phyloP scores from a whole-genome alignment of 1,284 basidiomycete genomes.

The Hypsizygus ulmarius region DNA sequence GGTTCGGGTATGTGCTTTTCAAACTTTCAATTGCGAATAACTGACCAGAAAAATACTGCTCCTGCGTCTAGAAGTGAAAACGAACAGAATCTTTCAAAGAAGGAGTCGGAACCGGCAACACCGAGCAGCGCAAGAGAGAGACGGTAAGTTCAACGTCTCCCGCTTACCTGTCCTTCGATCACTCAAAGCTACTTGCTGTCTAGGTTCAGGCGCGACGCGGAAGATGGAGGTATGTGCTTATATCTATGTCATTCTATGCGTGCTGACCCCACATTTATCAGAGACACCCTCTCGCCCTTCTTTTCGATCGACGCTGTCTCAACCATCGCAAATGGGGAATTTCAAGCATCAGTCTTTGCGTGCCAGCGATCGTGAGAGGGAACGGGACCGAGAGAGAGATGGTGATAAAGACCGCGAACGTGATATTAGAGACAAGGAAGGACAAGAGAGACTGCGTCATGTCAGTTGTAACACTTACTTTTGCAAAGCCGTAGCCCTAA shows the following conservation, averaged over 20 bases:
- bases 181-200: slow-evolving; percentile 20
- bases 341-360: slow-evolving; percentile 83
- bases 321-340: slow-evolving; percentile 86
- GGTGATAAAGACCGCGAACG: slow-evolving; percentile 64
- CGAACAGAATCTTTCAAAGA: slow-evolving; percentile 60
- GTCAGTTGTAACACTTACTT: slow-evolving; percentile 39
- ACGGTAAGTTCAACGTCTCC: slow-evolving; percentile 39
- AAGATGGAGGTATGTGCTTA: slow-evolving; percentile 58
- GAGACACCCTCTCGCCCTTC: slow-evolving; percentile 59
- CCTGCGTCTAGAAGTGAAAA: slow-evolving; percentile 47
- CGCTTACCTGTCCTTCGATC: slow-evolving; percentile 8
- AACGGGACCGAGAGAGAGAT: slow-evolving; percentile 39
- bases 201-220: slow-evolving; percentile 72
- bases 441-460: slow-evolving; percentile 72
- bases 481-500: slow-evolving; percentile 10
- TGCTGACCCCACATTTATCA: slow-evolving; percentile 23
- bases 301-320: slow-evolving; percentile 69
- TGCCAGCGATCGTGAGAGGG: slow-evolving; percentile 61
- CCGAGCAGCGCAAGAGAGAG: slow-evolving; percentile 58
- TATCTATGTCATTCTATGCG: slow-evolving; percentile 2
- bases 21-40: slow-evolving; percentile 16
- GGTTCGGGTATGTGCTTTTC: slow-evolving; percentile 73
- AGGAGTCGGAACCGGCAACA: slow-evolving; percentile 58
- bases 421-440: slow-evolving; percentile 66
- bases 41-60: slow-evolving; percentile 22